Percentiles rank a stretch among this genome's conserved stretches.
These are phyloP conservation scores for Manihot esculenta DNA, from an alignment of 441 rosid species.

Conservation along the genomic window DNA sequence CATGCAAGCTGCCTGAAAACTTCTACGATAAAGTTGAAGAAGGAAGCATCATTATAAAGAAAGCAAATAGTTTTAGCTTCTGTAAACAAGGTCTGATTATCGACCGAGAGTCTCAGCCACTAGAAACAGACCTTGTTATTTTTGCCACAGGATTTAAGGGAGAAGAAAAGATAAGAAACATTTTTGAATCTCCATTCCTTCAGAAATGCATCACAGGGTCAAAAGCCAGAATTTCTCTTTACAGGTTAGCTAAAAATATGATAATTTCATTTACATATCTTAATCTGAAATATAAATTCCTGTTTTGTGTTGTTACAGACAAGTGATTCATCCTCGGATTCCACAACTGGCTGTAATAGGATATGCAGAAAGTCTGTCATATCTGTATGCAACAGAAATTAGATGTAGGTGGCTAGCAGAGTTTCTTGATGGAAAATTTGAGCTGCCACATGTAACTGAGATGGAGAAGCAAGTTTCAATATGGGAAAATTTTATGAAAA, in stretches of 20 bases:
- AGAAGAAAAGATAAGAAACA: slow-evolving; percentile 9
- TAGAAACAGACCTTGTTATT: slow-evolving; percentile 19
- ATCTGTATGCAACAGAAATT: slow-evolving; percentile 12
- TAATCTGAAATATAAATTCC: too few relatives aligned
- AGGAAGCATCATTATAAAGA: slow-evolving; percentile 25
- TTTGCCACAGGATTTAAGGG: slow-evolving; percentile 28
- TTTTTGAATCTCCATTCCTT: slow-evolving; percentile 20
- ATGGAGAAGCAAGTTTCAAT: slow-evolving; percentile 23
- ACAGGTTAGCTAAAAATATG: slow-evolving; percentile 9
- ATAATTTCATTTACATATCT: background rate
- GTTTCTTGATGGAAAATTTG: slow-evolving; percentile 11
- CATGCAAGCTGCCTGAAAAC: slow-evolving; percentile 15
- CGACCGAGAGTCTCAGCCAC: slow-evolving; percentile 10
- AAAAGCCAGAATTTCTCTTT: slow-evolving; percentile 12
- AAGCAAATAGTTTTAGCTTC: slow-evolving; percentile 15
- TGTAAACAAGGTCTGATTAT: slow-evolving; percentile 18
- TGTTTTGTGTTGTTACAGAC: slow-evolving; percentile 11
- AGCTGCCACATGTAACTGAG: slow-evolving; percentile 16
- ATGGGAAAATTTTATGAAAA: slow-evolving; percentile 13
- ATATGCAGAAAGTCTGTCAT: slow-evolving; percentile 26
- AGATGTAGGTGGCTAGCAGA: slow-evolving; percentile 18
- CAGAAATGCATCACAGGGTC: slow-evolving; percentile 16
- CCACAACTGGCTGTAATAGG: slow-evolving; percentile 27
- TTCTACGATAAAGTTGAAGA: slow-evolving; percentile 25
- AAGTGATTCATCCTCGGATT: slow-evolving; percentile 29